Conservation (phyloP, 352 stramenopile genomes). For the Sclerospora graminicola region DNA sequence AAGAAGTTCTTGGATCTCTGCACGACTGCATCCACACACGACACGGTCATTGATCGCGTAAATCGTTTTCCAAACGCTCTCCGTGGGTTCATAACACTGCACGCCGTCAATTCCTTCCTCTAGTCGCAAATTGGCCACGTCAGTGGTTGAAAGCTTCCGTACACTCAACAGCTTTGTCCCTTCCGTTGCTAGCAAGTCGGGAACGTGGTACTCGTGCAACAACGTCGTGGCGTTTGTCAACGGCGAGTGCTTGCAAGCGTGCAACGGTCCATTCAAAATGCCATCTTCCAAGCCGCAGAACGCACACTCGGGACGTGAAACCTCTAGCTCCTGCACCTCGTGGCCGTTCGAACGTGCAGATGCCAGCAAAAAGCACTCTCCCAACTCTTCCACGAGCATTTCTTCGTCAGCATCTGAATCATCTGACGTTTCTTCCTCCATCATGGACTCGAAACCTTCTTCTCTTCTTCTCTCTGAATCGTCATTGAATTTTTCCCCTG, state of each 20-base stretch:
- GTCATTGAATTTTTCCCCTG: slow-evolving; percentile 18
- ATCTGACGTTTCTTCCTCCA: slow-evolving; percentile 21
- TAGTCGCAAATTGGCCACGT: slow-evolving; percentile 17
- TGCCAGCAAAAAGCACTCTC: slow-evolving; percentile 32
- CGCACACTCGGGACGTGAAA: slow-evolving; percentile 17
- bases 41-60: slow-evolving; percentile 51
- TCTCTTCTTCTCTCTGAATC: slow-evolving; percentile 4
- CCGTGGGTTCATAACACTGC: slow-evolving; percentile 17
- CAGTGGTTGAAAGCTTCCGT: slow-evolving; percentile 11
- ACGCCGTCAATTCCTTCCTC: slow-evolving; percentile 29
- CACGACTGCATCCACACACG: slow-evolving; percentile 31
- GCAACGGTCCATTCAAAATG: slow-evolving; percentile 48
- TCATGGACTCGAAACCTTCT: slow-evolving; percentile 2
- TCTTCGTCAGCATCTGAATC: slow-evolving; percentile 35
- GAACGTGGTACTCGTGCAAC: slow-evolving; percentile 43
- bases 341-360: background rate
- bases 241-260: slow-evolving; percentile 40
- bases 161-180: slow-evolving; percentile 16
- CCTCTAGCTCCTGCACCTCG: background rate
- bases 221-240: slow-evolving; percentile 27
- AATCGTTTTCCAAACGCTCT: slow-evolving; percentile 13
- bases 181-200: slow-evolving; percentile 27
- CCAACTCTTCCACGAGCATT: slow-evolving; percentile 41
- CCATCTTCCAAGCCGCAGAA: slow-evolving; percentile 58
- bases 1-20: slow-evolving; percentile 29